phyloP scores from a whole-genome alignment of 2,329 filamentous ascomycete species.

The Davidsoniella virescens region DNA sequence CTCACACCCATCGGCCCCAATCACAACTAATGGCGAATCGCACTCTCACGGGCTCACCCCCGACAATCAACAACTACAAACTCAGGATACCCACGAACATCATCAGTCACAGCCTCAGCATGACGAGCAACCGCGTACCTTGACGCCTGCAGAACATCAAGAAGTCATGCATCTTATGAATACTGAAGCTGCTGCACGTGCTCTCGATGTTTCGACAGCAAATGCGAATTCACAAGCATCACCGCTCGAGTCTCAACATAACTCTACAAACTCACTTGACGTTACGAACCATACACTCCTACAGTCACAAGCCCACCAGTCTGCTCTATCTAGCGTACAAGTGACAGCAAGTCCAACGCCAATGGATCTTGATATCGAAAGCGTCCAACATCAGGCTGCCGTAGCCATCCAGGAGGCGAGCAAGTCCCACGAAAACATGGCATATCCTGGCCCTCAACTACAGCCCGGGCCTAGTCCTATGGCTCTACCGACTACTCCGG shows the following conservation, averaged over 20 bases:
- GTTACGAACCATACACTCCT: constrained; percentile 19
- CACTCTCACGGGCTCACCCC: constrained; percentile 3
- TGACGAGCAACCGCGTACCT: constrained; percentile 1
- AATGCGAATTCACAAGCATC: constrained; percentile 32
- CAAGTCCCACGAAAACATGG: constrained; percentile 34
- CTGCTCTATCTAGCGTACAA: constrained; percentile 25
- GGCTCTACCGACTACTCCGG: constrained; percentile 28
- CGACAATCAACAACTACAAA: constrained; percentile 2
- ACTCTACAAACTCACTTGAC: not conserved
- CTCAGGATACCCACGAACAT: not conserved
- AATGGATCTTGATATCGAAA: constrained; percentile 37
- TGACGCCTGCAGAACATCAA: constrained; percentile 7
- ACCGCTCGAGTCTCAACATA: constrained; percentile 21
- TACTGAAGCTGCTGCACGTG: constrained; percentile 9
- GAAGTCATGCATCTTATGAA: constrained; percentile 12
- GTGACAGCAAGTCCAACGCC: constrained; percentile 35
- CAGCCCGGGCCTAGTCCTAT: constrained; percentile 21
- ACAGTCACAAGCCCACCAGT: constrained; percentile 32
- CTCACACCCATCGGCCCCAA: constrained; percentile 4
- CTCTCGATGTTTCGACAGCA: constrained; percentile 13
- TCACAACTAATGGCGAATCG: not conserved
- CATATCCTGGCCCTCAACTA: constrained; percentile 35
- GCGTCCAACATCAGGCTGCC: constrained; percentile 19
- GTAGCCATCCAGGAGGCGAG: constrained; percentile 8
- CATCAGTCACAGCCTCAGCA: constrained; percentile 1